These are phyloP conservation scores for Taphrina populina DNA, from an alignment of 1,139 yeast species.

Conservation along the genomic window DNA sequence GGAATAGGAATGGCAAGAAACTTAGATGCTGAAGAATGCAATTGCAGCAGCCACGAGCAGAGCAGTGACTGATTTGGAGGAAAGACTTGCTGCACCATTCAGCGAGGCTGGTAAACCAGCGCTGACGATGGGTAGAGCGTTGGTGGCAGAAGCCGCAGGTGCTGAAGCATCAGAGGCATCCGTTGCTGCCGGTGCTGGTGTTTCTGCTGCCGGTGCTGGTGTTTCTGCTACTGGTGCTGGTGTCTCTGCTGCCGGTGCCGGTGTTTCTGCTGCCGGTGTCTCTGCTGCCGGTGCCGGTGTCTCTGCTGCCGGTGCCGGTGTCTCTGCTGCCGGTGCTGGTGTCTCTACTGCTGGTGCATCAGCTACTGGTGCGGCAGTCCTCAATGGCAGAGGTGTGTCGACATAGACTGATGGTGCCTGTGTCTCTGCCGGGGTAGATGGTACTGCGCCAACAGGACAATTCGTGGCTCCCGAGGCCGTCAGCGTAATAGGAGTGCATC, in stretches of 20 bases:
- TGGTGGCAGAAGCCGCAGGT: not conserved
- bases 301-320: not conserved
- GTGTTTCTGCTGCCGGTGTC: not conserved
- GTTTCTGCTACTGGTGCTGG: not conserved
- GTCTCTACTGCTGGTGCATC: not conserved
- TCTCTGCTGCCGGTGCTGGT: not conserved
- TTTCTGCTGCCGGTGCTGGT: not conserved
- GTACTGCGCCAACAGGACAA: not conserved
- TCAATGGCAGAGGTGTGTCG: no score
- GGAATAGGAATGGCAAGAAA: no score
- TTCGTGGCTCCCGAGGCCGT: not conserved
- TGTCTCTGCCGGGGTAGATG: no score
- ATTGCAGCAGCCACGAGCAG: conserved; percentile 3
- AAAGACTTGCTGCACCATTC: not conserved
- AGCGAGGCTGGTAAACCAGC: not conserved
- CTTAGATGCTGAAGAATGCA: conserved; percentile 1
- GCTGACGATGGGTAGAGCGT: not conserved
- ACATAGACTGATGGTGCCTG: no score
- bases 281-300: not conserved
- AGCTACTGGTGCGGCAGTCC: not conserved
- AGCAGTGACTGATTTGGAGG: conserved; percentile 3
- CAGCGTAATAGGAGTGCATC: conserved; percentile 11
- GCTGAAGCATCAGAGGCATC: not conserved
- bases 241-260: not conserved
- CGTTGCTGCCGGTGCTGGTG: not conserved